Evolutionary conservation across 306 rosid species (phyloP).

Genomic region (Alnus glutinosa): DNA sequence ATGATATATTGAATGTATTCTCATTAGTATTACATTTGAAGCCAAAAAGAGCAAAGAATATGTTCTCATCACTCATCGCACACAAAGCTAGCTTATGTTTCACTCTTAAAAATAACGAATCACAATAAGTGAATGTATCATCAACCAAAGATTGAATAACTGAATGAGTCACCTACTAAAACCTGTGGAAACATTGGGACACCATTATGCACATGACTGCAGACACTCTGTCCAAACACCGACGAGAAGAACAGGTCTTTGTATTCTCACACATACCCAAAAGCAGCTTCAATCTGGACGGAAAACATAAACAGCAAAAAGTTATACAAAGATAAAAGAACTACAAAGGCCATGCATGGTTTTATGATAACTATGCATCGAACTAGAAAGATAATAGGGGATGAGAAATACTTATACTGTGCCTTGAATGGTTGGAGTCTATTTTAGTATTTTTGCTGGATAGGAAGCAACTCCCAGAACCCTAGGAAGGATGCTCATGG

Average conservation of each 20-base stretch:
- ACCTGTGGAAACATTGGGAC: not conserved
- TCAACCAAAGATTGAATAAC: not conserved
- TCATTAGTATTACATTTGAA: not conserved
- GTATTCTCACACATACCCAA: not conserved
- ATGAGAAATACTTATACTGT: not conserved
- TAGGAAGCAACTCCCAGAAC: not conserved
- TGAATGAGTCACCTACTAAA: not conserved
- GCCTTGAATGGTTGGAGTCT: conserved; percentile 2
- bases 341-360: not conserved
- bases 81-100: not conserved
- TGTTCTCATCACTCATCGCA: not conserved
- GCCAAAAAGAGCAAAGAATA: no score
- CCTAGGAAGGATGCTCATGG: not conserved
- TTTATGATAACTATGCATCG: not conserved
- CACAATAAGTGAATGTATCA: not conserved
- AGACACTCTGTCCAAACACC: not conserved
- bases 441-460: not conserved
- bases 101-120: not conserved
- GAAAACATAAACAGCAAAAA: not conserved
- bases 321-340: not conserved
- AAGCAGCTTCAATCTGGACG: conserved; percentile 2
- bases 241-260: not conserved
- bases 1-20: not conserved
- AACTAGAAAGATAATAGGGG: no score
- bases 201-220: not conserved